Evolutionary conservation across 192 early-diverging fungal species (phyloP).

Genomic region (Podila epigama): DNA sequence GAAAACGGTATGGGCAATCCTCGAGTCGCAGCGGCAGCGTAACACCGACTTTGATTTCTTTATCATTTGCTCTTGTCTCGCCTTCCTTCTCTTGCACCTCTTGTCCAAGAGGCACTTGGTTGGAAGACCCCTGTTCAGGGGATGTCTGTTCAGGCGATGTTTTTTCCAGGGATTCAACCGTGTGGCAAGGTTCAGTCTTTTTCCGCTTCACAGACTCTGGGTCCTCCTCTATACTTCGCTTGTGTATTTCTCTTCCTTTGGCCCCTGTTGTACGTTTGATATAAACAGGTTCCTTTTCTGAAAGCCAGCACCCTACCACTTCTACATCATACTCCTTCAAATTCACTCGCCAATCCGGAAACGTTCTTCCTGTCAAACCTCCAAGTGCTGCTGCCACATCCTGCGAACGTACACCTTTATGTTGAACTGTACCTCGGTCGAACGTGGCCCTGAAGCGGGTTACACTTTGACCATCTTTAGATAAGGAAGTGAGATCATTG

Average conservation of each 20-base stretch:
- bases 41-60: slow-evolving; percentile 27
- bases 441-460: slow-evolving; percentile 29
- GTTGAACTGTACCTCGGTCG: slow-evolving; percentile 35
- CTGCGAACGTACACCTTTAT: slow-evolving; percentile 38
- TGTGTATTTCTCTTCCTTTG: background rate
- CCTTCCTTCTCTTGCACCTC: background rate
- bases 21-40: slow-evolving; percentile 21
- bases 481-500: background rate
- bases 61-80: background rate
- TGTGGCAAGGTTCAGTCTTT: too few relatives aligned
- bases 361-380: slow-evolving; percentile 11
- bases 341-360: slow-evolving; percentile 53
- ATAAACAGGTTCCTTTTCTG: slow-evolving; percentile 6
- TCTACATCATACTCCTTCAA: slow-evolving; percentile 52
- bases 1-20: slow-evolving; percentile 46
- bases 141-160: too few relatives aligned
- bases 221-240: background rate
- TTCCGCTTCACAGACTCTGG: background rate
- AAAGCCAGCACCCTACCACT: slow-evolving; percentile 37
- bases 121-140: background rate
- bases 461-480: background rate
- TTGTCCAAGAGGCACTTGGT: background rate
- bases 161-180: too few relatives aligned
- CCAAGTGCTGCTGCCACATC: slow-evolving; percentile 40
- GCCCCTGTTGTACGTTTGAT: background rate